Conservation (phyloP, 164 flowering plant genomes). For the Saururus chinensis region DNA sequence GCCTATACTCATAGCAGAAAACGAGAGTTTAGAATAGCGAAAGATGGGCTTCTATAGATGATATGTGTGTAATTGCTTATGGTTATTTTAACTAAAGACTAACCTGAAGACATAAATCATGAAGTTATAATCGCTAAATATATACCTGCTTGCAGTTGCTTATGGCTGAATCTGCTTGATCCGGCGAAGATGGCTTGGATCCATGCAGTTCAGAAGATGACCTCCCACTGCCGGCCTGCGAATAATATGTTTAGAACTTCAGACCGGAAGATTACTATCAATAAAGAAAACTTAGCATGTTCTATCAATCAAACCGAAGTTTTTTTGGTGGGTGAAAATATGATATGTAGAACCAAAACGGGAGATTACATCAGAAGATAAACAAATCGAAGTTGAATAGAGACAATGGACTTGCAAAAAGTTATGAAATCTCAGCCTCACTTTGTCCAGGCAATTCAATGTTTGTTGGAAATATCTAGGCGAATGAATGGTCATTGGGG, state of each 20-base stretch:
- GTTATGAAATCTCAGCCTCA: neutral
- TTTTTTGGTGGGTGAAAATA: neutral
- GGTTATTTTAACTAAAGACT: too few relatives aligned
- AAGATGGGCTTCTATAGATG: too few relatives aligned
- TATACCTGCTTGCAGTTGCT: constrained; percentile 13
- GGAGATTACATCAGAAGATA: neutral
- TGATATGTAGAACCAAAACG: neutral
- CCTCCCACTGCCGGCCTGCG: constrained; percentile 8
- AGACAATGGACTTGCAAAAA: neutral
- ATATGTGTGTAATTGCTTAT: too few relatives aligned
- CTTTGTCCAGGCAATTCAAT: too few relatives aligned
- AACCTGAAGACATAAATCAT: neutral
- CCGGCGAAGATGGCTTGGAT: constrained; percentile 13
- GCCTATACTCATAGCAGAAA: neutral
- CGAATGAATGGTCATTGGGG: neutral
- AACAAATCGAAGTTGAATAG: neutral
- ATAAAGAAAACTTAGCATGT: neutral
- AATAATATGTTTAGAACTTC: neutral
- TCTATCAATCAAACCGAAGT: neutral
- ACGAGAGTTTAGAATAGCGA: neutral
- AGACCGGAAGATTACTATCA: neutral
- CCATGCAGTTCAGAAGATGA: constrained; percentile 1
- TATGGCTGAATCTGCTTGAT: constrained; percentile 8
- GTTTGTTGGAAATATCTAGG: neutral
- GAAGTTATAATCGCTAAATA: neutral